Evolutionary conservation across 2,329 filamentous ascomycete genomes (phyloP).

Genomic region (Diatrype stigma): DNA sequence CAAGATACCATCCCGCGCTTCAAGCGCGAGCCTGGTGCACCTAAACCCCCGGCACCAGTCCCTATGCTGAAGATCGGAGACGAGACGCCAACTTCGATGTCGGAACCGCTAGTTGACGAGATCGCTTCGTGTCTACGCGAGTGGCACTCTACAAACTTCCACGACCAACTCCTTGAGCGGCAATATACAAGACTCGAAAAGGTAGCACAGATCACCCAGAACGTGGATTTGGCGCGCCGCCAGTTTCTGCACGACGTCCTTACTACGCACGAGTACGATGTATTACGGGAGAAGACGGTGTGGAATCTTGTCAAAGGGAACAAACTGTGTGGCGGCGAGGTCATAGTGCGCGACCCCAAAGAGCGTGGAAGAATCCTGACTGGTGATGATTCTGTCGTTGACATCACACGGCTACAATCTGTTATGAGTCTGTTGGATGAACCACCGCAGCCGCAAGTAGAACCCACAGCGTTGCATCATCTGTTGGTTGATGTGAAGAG

Average conservation of each 20-base stretch:
- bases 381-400: conserved; percentile 87
- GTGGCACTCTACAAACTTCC: conserved; percentile 97
- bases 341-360: conserved; percentile 87
- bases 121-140: conserved; percentile 94
- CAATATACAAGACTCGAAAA: conserved; percentile 79
- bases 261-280: conserved; percentile 77
- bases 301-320: conserved; percentile 95
- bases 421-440: conserved; percentile 92
- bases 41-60: conserved; percentile 84
- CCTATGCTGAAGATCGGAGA: conserved; percentile 98
- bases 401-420: conserved; percentile 86
- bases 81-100: conserved; percentile 83
- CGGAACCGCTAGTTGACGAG: conserved; percentile 92
- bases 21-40: conserved; percentile 60
- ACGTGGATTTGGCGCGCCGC: conserved; percentile 79
- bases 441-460: conserved; percentile 64
- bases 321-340: conserved; percentile 87
- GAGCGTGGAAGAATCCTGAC: conserved; percentile 83
- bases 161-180: conserved; percentile 79
- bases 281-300: conserved; percentile 80
- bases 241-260: conserved; percentile 93
- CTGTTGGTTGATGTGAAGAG: conserved; percentile 79
- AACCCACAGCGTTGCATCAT: conserved; percentile 72
- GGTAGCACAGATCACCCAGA: conserved; percentile 73
- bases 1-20: neutral